These are phyloP conservation scores for Tuctoria greenei DNA, from an alignment of 176 grass and related monocot species.

Conservation along the genomic window DNA sequence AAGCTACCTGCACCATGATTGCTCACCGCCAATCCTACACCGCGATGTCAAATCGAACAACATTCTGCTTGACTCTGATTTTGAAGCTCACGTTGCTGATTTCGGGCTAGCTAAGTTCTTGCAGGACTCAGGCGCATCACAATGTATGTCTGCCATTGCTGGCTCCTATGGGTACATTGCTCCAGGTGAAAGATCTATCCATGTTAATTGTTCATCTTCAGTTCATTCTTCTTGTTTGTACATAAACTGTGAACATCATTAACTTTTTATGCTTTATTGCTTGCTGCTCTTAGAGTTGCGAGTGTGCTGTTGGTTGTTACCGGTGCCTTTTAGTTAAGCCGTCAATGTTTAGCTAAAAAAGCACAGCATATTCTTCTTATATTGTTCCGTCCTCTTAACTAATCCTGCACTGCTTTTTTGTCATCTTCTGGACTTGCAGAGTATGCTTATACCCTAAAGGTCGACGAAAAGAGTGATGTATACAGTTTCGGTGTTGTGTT, in stretches of 20 bases:
- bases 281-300: not conserved
- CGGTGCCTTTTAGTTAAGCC: not conserved
- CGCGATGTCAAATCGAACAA: slow-evolving; percentile 96
- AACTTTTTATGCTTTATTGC: not conserved
- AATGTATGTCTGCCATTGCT: slow-evolving; percentile 96
- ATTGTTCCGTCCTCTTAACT: not conserved
- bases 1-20: slow-evolving; percentile 97
- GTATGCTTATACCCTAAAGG: slow-evolving; percentile 95
- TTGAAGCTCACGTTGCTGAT: slow-evolving; percentile 89
- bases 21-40: slow-evolving; percentile 76
- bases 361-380: not conserved
- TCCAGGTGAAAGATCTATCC: slow-evolving; percentile 58
- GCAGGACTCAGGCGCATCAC: slow-evolving; percentile 71
- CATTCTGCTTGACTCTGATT: slow-evolving; percentile 81
- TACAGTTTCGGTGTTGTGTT: slow-evolving; percentile 95
- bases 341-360: not conserved
- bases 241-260: not conserved
- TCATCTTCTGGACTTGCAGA: slow-evolving; percentile 46
- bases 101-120: slow-evolving; percentile 87
- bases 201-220: not conserved
- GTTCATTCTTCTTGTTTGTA: slow-evolving; percentile 5
- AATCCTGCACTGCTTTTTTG: not conserved
- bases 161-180: slow-evolving; percentile 98
- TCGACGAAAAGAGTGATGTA: slow-evolving; percentile 94
- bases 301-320: not conserved